Percentiles rank a stretch among this genome's conserved stretches.
Evolutionary conservation across 148 eudicot genomes (phyloP).

Genomic region (Rhododendron vialii): DNA sequence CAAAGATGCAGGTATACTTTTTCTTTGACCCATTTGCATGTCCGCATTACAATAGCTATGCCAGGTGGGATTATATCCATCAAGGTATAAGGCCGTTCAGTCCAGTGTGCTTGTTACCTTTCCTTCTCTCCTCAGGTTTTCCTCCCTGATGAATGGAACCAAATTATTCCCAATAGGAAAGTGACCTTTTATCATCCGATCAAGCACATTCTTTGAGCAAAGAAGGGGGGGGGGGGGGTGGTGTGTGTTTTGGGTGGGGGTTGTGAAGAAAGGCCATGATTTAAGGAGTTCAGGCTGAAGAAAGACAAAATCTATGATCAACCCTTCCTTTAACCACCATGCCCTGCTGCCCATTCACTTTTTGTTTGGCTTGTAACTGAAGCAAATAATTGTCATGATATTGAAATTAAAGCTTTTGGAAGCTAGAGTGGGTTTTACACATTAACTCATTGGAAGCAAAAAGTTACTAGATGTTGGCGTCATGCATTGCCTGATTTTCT

Average conservation of each 20-base stretch:
- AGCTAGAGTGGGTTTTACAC: background rate
- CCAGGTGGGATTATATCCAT: background rate
- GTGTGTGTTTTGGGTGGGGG: too few species aligned
- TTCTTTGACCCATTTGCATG: background rate
- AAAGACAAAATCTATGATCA: too few species aligned
- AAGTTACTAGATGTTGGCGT: background rate
- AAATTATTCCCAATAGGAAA: background rate
- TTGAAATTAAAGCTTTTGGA: background rate
- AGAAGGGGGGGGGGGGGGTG: background rate
- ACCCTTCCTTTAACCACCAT: too few species aligned
- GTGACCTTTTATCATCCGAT: background rate
- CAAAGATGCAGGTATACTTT: conserved; percentile 73
- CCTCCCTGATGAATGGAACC: background rate
- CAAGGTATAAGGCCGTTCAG: background rate
- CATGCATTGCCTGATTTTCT: background rate
- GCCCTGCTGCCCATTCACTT: background rate
- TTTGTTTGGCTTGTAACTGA: background rate
- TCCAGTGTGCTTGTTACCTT: background rate
- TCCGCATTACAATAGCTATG: background rate
- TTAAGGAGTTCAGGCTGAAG: too few species aligned
- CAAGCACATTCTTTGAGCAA: background rate
- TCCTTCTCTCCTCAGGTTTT: background rate
- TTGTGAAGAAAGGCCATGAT: too few species aligned
- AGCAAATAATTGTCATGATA: background rate
- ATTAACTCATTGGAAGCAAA: background rate